phyloP scores from a whole-genome alignment of 2,329 filamentous ascomycete species.

The Ophiostoma tasmaniense region DNA sequence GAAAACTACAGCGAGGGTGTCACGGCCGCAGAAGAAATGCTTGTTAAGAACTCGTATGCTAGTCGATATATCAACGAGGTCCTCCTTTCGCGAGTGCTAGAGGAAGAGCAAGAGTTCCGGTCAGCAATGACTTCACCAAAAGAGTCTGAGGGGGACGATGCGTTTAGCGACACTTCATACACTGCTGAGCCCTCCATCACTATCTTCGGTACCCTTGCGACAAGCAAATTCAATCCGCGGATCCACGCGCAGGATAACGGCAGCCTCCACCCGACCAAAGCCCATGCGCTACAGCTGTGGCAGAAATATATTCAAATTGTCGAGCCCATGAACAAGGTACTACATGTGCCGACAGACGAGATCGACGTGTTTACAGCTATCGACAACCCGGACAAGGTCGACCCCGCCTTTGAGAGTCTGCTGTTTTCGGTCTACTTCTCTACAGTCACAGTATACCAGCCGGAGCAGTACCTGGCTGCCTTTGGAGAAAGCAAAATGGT shows the following conservation, averaged over 20 bases:
- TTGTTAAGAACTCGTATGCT: conserved; percentile 18
- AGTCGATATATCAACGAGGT: conserved; percentile 24
- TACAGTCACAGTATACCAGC: conserved; percentile 17
- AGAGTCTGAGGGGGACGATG: conserved; percentile 13
- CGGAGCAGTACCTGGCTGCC: conserved; percentile 16
- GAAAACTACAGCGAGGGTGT: conserved; percentile 7
- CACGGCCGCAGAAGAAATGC: conserved; percentile 16
- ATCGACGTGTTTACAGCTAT: conserved; percentile 21
- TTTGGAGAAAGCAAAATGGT: conserved; percentile 20
- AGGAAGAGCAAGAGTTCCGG: conserved; percentile 23
- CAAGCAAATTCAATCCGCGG: neutral
- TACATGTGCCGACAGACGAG: conserved; percentile 23
- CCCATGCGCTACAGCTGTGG: conserved; percentile 21
- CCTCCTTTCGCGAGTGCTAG: conserved; percentile 21
- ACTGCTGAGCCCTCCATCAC: conserved; percentile 8
- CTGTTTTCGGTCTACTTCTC: conserved; percentile 22
- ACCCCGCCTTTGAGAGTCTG: conserved; percentile 17
- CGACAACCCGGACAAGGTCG: conserved; percentile 10
- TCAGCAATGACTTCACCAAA: conserved; percentile 15
- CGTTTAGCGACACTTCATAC: neutral
- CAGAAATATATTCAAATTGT: conserved; percentile 19
- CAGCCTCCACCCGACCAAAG: conserved; percentile 17
- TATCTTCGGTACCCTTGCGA: conserved; percentile 16
- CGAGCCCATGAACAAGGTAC: conserved; percentile 20
- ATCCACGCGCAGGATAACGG: neutral